Evolutionary conservation across 306 rosid species (phyloP), one percentile per base, ranked within the genome.

Genomic region (Citrullus colocynthis): DNA sequence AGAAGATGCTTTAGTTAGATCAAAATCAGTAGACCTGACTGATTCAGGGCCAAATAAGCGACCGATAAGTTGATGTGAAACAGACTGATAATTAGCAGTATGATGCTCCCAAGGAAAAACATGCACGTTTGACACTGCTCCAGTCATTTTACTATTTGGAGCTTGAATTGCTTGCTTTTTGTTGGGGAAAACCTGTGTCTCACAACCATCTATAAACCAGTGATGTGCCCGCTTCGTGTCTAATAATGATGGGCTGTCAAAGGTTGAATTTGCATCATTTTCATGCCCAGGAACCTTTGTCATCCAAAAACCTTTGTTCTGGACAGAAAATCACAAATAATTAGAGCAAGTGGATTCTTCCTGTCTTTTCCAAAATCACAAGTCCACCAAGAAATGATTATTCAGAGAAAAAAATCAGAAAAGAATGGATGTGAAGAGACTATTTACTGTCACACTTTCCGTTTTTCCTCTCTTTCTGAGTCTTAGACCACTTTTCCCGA

Each of bases 221-320:
- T 84, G 88, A 79, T 84, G 93, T 65, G 93, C 78, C 42, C 91
- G 92, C 87, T 93, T 93, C 24, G 89, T 78, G 84, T 91, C 91
- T 67, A 84, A 76, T 87, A 89, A 83, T 51, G 97, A 84, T 42
- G 90, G 83, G 83, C 79, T 82, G 77, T 82, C 86, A 63, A 84
- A 85, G 59, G 81, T 76, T 56, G 86, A 83, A 71, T 85, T 90
- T 77, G 85, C 76, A 44, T 87, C 89, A 74, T 79, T 83, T 75
- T 82, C 80, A 37, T 81, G 91, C 45, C 88, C 88, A 13, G 88
- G 65, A 54, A 85, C 89, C 87, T 89, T 90, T 34, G 76, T 81
- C 87, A 84, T 83, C 94, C 93, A 89, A 85, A 90, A 84, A 30
- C 90, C 91, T 84, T 91, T 86, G 83, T 90, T 89, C 85, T 87